Evolutionary conservation across 495 filamentous ascomycete species (phyloP), one percentile per base, ranked within the genome.

Genomic region (Margaritispora aquatica): DNA sequence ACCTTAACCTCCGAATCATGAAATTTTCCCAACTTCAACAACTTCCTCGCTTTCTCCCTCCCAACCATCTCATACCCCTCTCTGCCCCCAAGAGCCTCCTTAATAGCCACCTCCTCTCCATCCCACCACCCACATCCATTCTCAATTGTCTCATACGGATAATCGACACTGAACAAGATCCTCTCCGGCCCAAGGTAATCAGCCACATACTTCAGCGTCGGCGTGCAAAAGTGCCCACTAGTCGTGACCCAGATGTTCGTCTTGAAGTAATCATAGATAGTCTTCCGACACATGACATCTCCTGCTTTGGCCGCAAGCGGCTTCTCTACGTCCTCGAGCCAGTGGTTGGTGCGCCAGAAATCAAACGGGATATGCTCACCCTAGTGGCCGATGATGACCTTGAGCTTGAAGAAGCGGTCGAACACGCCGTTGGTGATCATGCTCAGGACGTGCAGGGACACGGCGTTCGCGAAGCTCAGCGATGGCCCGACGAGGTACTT

Each of bases 161-260:
- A 85, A 57, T 84, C 81, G 15, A 84, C 78, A 51, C 76, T 80
- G 59, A 78, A 86, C 69, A 87, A 55, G 20, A 86, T 75, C 11
- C 69, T 66, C 9, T 83, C 77, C 26, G 78, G 63, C 57, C 70
- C 75, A 15, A 77, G 78, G 26, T 79, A 78, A 11, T 72, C 57
- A 62, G 83, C 61, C 19, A 83, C 67, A 71, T 65, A 75, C 64
- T 74, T 69, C 67, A 86, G 62, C 3, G 77, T 79, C 11, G 77
- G 74, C 15, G 83, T 76, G 27, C 75, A 80, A 66, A 85, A 87
- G 48, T 84, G 77, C 0, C 84, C 84, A 20, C 75, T 80, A 1
- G 84, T 86, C 2, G 84, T 87, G 51, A 87, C 77, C 80, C 79
- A 88, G 44, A 88, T 71, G 54, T 88, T 86, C 50, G 74, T 69